Evolutionary conservation across 2,329 filamentous ascomycete species (phyloP), one percentile per base, ranked within the genome.

Genomic region (Diplodia intermedia): DNA sequence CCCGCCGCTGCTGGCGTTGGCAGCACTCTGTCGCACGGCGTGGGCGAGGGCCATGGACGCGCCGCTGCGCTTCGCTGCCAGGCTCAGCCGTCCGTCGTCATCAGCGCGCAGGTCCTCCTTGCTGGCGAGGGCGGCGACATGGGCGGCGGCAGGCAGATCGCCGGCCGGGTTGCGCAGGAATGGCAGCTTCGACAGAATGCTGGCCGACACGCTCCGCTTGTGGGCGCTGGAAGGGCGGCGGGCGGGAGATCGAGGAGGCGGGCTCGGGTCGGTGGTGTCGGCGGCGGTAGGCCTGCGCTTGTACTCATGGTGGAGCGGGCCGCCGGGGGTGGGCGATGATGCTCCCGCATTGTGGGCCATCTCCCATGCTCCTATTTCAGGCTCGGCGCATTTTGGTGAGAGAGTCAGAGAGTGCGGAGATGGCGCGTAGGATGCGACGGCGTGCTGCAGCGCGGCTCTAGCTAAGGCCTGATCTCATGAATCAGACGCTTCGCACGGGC

Each of bases 161-260:
- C 80, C 70, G 80, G 79, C 73, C 69, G 78, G 78, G 67, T 80
- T 78, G 56, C 89, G 87, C 70, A 94, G 80, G 76, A 94, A 92
- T 50, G 89, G 87, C 65, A 94, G 82, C 71, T 86, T 87, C 50
- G 90, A 89, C 36, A 94, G 81, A 53, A 94, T 82, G 69, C 88
- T 87, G 40, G 88, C 88, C 31, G 88, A 90, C 62, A 86, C 79
- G 73, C 81, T 88, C 75, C 87, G 83, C 74, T 81, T 82, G 77
- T 87, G 82, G 65, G 76, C 73, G 66, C 47, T 61, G 43, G 55
- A 50, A 9, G 47, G 47, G 29, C 56, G 60, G 29, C 60, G 60
- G 43, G 29, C 50, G 47, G 60, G 43, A 36, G 26, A 18, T 33
- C 49, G 50, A n/a, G 38, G 29, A n/a, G 61, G n/a, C 9, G 61